Percentiles rank a stretch among this genome's conserved stretches.
Conservation (phyloP, 768 basidiomycete species). For the Tulasnella calospora region DNA sequence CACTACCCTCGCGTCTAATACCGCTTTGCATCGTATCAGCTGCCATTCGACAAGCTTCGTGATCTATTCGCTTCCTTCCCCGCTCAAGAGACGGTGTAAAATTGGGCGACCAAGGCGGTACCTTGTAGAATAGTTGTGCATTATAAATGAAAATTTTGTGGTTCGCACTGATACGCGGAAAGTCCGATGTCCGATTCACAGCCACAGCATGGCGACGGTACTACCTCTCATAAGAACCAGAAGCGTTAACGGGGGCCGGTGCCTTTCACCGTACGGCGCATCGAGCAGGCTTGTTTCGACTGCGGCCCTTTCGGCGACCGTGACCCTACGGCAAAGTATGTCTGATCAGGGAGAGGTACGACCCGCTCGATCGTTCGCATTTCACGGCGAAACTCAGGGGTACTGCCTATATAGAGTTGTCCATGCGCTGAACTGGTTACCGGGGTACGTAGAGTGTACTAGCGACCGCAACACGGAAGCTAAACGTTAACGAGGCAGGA, state of each 20-base stretch:
- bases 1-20: background rate
- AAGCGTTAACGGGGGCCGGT: background rate
- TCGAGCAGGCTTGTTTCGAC: too few relatives aligned
- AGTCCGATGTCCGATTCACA: background rate
- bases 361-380: too few relatives aligned
- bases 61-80: constrained; percentile 56
- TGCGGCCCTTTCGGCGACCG: too few relatives aligned
- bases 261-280: too few relatives aligned
- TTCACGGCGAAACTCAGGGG: too few relatives aligned
- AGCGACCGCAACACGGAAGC: too few relatives aligned
- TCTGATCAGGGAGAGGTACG: too few relatives aligned
- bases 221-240: background rate
- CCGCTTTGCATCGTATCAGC: constrained; percentile 25
- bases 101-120: background rate
- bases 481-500: too few relatives aligned
- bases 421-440: too few relatives aligned
- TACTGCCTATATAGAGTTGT: too few relatives aligned
- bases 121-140: background rate
- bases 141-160: background rate
- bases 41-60: constrained; percentile 56
- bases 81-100: background rate
- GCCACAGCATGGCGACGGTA: background rate
- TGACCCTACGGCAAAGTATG: too few relatives aligned
- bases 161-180: background rate
- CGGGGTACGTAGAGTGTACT: too few relatives aligned